Evolutionary conservation across 1,139 yeast genomes (phyloP).

Genomic region (Pichia norvegensis): DNA sequence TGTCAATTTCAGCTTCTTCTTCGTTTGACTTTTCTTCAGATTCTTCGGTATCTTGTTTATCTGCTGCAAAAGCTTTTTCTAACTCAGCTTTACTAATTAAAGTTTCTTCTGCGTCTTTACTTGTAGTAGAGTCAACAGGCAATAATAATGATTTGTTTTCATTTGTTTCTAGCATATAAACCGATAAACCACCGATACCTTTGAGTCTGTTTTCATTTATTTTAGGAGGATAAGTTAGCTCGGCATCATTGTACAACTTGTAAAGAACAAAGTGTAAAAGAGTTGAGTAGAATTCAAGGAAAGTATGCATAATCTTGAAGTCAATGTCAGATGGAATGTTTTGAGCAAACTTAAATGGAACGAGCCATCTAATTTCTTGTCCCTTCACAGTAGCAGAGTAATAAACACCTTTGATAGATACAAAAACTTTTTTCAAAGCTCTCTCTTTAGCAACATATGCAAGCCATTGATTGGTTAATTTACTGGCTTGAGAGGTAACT

Average conservation of each 20-base stretch:
- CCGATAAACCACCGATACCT: constrained; percentile 83
- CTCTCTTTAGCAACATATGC: constrained; percentile 87
- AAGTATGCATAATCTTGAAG: constrained; percentile 93
- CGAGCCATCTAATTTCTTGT: constrained; percentile 91
- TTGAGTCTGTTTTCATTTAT: constrained; percentile 65
- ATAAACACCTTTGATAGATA: constrained; percentile 94
- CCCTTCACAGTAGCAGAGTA: constrained; percentile 88
- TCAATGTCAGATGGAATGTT: constrained; percentile 91
- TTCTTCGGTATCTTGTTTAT: constrained; percentile 25
- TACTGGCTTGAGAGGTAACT: constrained; percentile 80
- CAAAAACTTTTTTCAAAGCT: constrained; percentile 79
- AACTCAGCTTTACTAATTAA: constrained; percentile 39
- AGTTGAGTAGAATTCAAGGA: constrained; percentile 91
- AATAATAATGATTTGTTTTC: constrained; percentile 36
- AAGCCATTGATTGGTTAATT: constrained; percentile 88
- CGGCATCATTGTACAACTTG: constrained; percentile 78
- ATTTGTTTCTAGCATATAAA: constrained; percentile 64
- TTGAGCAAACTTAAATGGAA: constrained; percentile 95
- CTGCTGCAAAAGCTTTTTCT: constrained; percentile 45
- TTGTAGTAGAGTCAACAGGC: constrained; percentile 26
- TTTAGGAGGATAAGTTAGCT: constrained; percentile 85
- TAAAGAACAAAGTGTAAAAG: constrained; percentile 78
- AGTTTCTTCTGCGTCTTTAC: constrained; percentile 13
- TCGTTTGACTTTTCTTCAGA: constrained; percentile 34
- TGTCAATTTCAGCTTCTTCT: constrained; percentile 36